Percentiles rank a stretch among this genome's conserved stretches.
Conservation (phyloP, 2,329 filamentous ascomycete species). For the Aspergillus novoparasiticus region DNA sequence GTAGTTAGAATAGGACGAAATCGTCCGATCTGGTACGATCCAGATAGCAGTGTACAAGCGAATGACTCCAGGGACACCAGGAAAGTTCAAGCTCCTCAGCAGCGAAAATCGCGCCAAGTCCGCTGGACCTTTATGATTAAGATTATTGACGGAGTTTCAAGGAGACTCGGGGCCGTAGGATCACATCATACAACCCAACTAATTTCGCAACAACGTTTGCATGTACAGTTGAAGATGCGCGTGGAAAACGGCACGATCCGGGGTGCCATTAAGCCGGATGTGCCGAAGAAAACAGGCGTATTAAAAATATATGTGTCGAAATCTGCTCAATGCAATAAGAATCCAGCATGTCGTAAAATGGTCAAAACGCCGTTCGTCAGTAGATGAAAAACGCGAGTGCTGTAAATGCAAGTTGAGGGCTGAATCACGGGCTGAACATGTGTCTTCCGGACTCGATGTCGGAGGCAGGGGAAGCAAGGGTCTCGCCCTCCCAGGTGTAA, state of each 20-base stretch:
- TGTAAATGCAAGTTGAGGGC: conserved; percentile 25
- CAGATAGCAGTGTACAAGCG: conserved; percentile 38
- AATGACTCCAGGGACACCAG: conserved; percentile 36
- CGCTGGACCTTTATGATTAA: conserved; percentile 37
- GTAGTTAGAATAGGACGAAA: conserved; percentile 33
- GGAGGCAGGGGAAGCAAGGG: conserved; percentile 36
- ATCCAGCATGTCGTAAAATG: conserved; percentile 41
- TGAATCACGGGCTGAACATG: conserved; percentile 23
- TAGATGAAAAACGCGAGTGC: conserved; percentile 32
- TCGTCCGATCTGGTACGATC: conserved; percentile 20
- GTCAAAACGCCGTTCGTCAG: conserved; percentile 38
- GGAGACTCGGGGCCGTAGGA: conserved; percentile 14
- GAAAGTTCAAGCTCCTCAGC: conserved; percentile 1
- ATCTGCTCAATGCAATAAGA: conserved; percentile 41
- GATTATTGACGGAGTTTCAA: conserved; percentile 41
- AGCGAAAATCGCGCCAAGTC: conserved; percentile 1
- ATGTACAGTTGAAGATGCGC: conserved; percentile 38
- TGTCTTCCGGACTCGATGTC: conserved; percentile 45
- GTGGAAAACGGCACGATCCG: conserved; percentile 10
- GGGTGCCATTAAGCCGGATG: conserved; percentile 19
- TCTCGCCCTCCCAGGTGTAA: conserved; percentile 49
- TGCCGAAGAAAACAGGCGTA: conserved; percentile 27
- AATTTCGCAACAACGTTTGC: conserved; percentile 30
- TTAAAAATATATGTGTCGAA: conserved; percentile 45
- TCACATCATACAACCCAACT: conserved; percentile 18